These are phyloP conservation scores for Gracilaria vermiculophylla DNA, from an alignment of 23 red algal species.

Conservation along the genomic window DNA sequence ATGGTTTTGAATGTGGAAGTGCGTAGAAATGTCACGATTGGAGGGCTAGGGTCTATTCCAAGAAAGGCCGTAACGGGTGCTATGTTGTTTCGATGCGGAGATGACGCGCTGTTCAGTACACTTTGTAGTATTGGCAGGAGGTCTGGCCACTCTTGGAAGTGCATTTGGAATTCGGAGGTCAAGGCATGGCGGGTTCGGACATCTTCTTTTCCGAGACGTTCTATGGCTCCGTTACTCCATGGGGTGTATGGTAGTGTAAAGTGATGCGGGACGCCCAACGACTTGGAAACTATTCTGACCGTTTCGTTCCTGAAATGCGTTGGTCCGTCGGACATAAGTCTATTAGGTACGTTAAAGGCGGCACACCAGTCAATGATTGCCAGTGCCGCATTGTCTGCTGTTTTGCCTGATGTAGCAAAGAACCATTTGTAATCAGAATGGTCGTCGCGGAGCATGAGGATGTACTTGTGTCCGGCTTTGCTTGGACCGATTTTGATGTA, in stretches of 20 bases:
- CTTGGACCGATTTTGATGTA: too few species aligned
- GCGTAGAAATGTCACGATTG: conserved; percentile 17
- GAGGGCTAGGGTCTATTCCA: conserved; percentile 11
- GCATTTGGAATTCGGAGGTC: conserved; percentile 9
- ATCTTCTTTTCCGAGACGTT: neutral
- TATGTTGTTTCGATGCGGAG: neutral
- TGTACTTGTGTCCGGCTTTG: too few species aligned
- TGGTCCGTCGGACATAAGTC: conserved; percentile 9
- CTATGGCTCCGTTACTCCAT: neutral
- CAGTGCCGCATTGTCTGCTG: conserved; percentile 7
- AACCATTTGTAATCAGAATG: conserved; percentile 41
- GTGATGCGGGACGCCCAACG: neutral
- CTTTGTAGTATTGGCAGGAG: conserved; percentile 5
- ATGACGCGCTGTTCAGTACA: conserved; percentile 17
- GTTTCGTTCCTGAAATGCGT: conserved; percentile 56
- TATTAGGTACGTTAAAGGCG: conserved; percentile 9
- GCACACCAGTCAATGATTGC: conserved; percentile 22
- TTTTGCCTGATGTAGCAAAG: neutral
- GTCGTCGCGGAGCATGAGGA: neutral
- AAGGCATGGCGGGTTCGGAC: neutral
- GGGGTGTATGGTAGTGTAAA: conserved; percentile 33
- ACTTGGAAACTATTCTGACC: neutral
- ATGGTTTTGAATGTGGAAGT: neutral
- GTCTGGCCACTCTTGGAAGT: neutral
- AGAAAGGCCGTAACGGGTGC: conserved; percentile 7